Evolutionary conservation across 1,284 basidiomycete genomes (phyloP), one percentile per base, ranked within the genome.

Genomic region (Gastroboletus turbinatus): DNA sequence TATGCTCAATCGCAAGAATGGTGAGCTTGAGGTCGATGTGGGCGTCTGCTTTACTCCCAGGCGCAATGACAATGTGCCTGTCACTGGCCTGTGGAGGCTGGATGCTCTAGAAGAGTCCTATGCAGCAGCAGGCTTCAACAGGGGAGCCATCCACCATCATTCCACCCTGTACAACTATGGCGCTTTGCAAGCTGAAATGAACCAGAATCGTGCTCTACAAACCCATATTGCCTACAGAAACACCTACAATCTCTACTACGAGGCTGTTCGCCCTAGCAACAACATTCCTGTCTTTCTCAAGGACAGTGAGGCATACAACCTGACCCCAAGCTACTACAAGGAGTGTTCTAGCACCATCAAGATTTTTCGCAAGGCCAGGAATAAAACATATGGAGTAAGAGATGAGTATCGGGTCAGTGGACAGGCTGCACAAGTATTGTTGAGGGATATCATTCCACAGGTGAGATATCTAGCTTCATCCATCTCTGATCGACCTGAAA

Each of bases 301-400:
- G 13, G 55, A 65, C 32, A 61, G 42, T 11, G 47, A 66, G 52
- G 63, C 62, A 1, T 65, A 65, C 16, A n/a, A 16, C 0, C 32
- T 63, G 0, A 45, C 21, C 30, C 0, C 42, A n/a, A 8, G 13
- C 11, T 40, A 40, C 4, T 1, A 11, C 13, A 40, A 23, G 13
- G 13, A 40, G 13, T 40, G 39, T 3, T 25, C 0, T 17, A 23
- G 36, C 11, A 46, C 25, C 6, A 33, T 42, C 8, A 50, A 43
- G 23, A 52, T 56, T 0, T 42, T 46, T 17, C 14, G 4, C 1
- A 50, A 55, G 8, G 52, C 32, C 7, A 50, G 33, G 10, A 2
- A 2, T 1, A 58, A 46, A 14, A 52, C 44, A 5, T 61, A 50
- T 54, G 55, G 56, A 0, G 53, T 61, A 0, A 35, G 54, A 10